Evolutionary conservation across 1,139 yeast species (phyloP), one percentile per base, ranked within the genome.

Genomic region (Suhomyces panamericanus): DNA sequence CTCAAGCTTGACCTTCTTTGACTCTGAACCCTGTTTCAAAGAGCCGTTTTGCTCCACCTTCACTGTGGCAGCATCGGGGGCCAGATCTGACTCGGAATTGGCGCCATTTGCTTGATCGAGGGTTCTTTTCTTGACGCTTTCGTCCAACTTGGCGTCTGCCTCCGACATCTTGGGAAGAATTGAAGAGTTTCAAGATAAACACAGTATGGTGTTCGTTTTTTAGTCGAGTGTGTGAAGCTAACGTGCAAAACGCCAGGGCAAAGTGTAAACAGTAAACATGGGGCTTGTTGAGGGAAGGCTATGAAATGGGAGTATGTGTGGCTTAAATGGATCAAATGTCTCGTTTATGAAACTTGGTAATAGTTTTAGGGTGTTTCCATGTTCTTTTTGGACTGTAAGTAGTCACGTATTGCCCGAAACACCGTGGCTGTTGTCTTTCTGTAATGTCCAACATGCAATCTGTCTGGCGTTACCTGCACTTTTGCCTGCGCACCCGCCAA

Each of bases 1-100:
- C 35, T 46, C 43, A 7, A 39, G 27, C 38, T 50, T 41, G 31
- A 49, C 39, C 38, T 47, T 43, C 22, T 39, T 46, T 12, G 16
- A 6, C 9, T 42, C 46, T 22, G 13, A 24, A 6, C 30, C 35
- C 12, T 16, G 15, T 30, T 38, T 32, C 26, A 28, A 31, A 26
- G 16, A 12, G 12, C 27, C 39, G 31, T 38, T 35, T 10, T 27
- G 34, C 35, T 27, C 44, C 30, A 28, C 16, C 28, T 35, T 32
- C 42, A 29, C 41, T 26, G 31, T 15, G 22, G 16, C 33, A 28
- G 16, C 20, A 15, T 36, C 10, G 3, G 34, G 12, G 13, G 33
- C 9, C 8, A 7, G 27, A 20, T 35, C 15, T 17, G 32, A 29
- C 12, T 30, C 30, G 16, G 32, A 17, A 9, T 16, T 26, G 20